Percentiles rank a stretch among this genome's conserved stretches.
These are phyloP conservation scores for Platanus orientalis DNA, from an alignment of 164 flowering plant genomes.

Conservation along the genomic window DNA sequence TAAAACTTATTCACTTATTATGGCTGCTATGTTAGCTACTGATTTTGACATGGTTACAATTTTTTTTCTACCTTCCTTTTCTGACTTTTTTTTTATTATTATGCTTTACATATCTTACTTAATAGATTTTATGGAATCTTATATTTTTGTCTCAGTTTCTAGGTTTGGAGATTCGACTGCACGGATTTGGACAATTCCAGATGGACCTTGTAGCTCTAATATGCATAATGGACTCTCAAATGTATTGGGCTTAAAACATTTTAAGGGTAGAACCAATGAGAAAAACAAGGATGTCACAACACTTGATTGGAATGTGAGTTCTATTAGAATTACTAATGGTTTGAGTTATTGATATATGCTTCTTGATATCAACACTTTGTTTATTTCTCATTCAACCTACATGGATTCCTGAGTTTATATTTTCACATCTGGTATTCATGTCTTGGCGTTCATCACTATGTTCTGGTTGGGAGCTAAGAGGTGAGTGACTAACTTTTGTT, in stretches of 20 bases:
- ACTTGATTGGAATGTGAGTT: slow-evolving; percentile 98
- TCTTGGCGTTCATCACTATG: too few relatives aligned
- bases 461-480: too few relatives aligned
- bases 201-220: slow-evolving; percentile 48
- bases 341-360: neutral
- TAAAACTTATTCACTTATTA: too few relatives aligned
- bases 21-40: too few relatives aligned
- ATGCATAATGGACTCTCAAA: slow-evolving; percentile 45
- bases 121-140: neutral
- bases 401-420: neutral
- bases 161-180: slow-evolving; percentile 99
- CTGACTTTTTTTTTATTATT: too few relatives aligned
- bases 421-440: too few relatives aligned
- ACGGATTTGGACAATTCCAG: slow-evolving; percentile 83
- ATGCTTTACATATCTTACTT: too few relatives aligned
- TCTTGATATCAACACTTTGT: neutral
- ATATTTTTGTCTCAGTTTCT: slow-evolving; percentile 10
- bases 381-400: neutral
- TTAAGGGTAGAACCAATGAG: slow-evolving; percentile 80
- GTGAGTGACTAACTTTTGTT: too few relatives aligned
- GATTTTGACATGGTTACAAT: too few relatives aligned
- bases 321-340: neutral
- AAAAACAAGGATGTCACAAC: slow-evolving; percentile 96
- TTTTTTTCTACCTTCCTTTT: too few relatives aligned
- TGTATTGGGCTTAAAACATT: slow-evolving; percentile 79